Evolutionary conservation across 768 basidiomycete species (phyloP), one percentile per base, ranked within the genome.

Genomic region (Phylloporus sp.): DNA sequence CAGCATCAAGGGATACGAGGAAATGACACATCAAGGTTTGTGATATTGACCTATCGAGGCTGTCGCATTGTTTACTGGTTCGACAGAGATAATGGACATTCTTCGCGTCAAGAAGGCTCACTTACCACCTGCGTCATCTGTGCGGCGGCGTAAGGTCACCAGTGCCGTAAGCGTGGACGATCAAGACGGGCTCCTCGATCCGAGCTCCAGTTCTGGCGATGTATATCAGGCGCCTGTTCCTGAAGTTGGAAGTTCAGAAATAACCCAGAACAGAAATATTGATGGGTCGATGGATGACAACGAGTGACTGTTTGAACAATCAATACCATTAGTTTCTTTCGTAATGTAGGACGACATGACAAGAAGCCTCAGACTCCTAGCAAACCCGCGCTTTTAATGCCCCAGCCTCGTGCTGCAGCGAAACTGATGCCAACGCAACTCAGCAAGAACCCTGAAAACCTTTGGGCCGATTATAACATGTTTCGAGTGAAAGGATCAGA

Each of bases 401-500:
- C 83, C 57, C 84, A 73, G 13, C 83, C 81, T 51, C 80, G 74
- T 13, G 85, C 80, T 46, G 87, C 89, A 23, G 79, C 78, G 26
- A 90, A 67, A 55, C 87, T 84, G 45, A 92, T 90, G 5, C 76
- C 82, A 38, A 90, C 71, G 59, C 89, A 90, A 61, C 90, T 91
- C 36, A 92, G 64, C 41, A 92, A 59, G 59, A 90, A 92, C 2
- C 88, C 90, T 3, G 86, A 73, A 63, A 92, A 92, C 48, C 89
- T 91, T n/a, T 17, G 15, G 46, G 28, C 31, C 13, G 22, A 47
- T 37, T 20, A 14, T 49, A 7, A 28, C 35, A 20, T 9, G 11
- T 17, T 29, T 32, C 2, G 14, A 32, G 18, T 5, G 4, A 15
- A 21, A 47, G 29, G 34, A 20, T 17, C 26, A 33, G 24, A 43